Evolutionary conservation across 768 basidiomycete genomes (phyloP), one percentile per base, ranked within the genome.

Genomic region (Austroboletus eburneus): DNA sequence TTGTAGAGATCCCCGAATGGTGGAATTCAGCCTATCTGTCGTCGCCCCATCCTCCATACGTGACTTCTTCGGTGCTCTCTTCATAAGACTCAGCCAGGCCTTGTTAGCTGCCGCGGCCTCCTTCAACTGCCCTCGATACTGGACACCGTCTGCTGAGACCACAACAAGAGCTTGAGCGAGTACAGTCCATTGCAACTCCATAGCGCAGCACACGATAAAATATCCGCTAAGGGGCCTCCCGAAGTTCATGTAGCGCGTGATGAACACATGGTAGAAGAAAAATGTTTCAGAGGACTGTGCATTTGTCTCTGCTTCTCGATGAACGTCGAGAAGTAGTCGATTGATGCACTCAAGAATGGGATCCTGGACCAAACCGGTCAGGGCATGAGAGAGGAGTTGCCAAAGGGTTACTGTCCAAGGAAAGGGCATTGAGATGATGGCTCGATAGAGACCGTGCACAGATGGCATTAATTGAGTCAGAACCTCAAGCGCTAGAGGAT

Each of bases 131-230:
- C 48, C 62, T 20, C 52, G 51, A 33, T 33, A 48, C 9, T 48
- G 47, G 14, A 52, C 33, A 27, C 52, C 47, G 17, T 66, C 62
- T 5, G 37, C 70, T 62, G 50, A 72, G 64, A 62, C 49, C 2
- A 74, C 71, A 18, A 78, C 67, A 22, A 80, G 56, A 8, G 77
- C 79, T 64, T 91, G 90, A 4, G 88, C 83, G 20, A 94, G 77
- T 17, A 89, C 74, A 5, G 89, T 91, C 85, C 89, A 91, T 57
- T 87, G 79, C 34, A 82, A 83, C 64, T 92, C 89, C 55, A 89
- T 78, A 38, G 89, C 80, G 59, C 91, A 92, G 65, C 91, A 93
- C n/a, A 91, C 81, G 45, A 88, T 76, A 55, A 93, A 92, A 61
- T 91, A 90, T 9, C 91, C 89, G 44, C 83, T 90, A 14, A 93